Conservation (phyloP, 352 stramenopile species). For the Globisporangium cederbergense region DNA sequence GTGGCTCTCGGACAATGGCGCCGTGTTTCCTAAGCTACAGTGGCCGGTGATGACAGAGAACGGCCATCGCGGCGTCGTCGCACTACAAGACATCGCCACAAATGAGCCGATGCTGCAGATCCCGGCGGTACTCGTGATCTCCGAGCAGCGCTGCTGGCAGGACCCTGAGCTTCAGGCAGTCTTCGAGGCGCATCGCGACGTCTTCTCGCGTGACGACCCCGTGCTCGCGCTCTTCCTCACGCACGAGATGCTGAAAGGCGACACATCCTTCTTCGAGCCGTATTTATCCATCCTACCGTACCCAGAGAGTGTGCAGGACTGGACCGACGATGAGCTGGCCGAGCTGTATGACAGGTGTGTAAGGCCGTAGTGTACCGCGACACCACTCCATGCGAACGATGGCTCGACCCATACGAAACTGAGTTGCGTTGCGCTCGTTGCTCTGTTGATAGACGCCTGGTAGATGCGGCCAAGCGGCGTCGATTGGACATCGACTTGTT, state of each 20-base stretch:
- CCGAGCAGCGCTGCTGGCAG: constrained; percentile 51
- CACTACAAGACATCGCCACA: constrained; percentile 43
- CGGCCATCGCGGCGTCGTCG: constrained; percentile 60
- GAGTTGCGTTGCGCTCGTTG: background rate
- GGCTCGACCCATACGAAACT: background rate
- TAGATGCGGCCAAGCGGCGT: constrained; percentile 42
- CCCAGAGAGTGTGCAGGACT: constrained; percentile 80
- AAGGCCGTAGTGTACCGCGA: background rate
- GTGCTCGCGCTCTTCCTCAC: constrained; percentile 83
- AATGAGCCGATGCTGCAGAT: constrained; percentile 70
- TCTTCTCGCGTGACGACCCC: constrained; percentile 79
- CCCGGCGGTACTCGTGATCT: constrained; percentile 67
- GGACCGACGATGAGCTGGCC: constrained; percentile 56
- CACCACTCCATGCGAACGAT: background rate
- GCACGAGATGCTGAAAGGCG: constrained; percentile 56
- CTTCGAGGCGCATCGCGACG: constrained; percentile 48
- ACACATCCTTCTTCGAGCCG: constrained; percentile 82
- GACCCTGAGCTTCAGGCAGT: constrained; percentile 47
- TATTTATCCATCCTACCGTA: constrained; percentile 84
- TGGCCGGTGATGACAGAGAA: constrained; percentile 54
- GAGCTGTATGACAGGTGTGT: constrained; percentile 69
- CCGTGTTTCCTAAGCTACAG: constrained; percentile 69
- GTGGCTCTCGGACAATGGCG: constrained; percentile 74
- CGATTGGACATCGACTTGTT: constrained; percentile 52
- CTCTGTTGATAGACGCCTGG: constrained; percentile 27